Conservation (phyloP, 306 rosid genomes). For the Carpinus viminea region DNA sequence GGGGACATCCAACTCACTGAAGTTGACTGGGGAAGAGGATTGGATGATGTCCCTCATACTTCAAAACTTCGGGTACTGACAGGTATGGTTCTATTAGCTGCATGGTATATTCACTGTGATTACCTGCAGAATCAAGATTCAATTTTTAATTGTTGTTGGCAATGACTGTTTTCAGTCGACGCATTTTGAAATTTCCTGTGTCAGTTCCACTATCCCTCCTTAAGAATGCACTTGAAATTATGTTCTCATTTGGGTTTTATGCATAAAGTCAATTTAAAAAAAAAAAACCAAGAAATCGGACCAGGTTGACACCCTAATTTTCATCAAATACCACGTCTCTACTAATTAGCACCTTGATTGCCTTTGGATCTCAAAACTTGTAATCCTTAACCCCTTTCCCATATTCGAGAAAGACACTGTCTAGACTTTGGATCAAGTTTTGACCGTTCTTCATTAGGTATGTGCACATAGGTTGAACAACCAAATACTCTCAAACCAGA, state of each 20-base stretch:
- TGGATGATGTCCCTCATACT: conserved; percentile 55
- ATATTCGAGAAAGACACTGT: too few relatives aligned
- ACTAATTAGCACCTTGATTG: too few relatives aligned
- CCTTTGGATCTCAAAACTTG: too few relatives aligned
- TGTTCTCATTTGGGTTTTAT: neutral
- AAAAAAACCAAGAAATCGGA: too few relatives aligned
- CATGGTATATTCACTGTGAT: conserved; percentile 14
- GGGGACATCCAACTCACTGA: conserved; percentile 45
- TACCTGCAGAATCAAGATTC: conserved; percentile 9
- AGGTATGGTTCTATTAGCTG: conserved; percentile 45
- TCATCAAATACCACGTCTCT: too few relatives aligned
- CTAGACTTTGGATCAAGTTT: too few relatives aligned
- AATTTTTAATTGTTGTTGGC: conserved; percentile 3
- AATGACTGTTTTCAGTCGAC: conserved; percentile 2
- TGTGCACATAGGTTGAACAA: too few relatives aligned
- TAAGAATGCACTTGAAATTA: neutral
- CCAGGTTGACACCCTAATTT: too few relatives aligned
- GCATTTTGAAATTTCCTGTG: conserved; percentile 1
- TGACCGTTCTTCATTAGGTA: too few relatives aligned
- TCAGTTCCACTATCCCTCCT: neutral
- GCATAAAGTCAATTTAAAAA: too few relatives aligned
- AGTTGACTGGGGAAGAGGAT: conserved; percentile 48
- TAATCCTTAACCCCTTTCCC: too few relatives aligned
- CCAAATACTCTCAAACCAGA: too few relatives aligned
- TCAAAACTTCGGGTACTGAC: conserved; percentile 65